A percentile compares a stretch with the other conserved stretches of the same genome.
phyloP scores from a whole-genome alignment of 148 eudicot genomes.

The Fagopyrum esculentum region DNA sequence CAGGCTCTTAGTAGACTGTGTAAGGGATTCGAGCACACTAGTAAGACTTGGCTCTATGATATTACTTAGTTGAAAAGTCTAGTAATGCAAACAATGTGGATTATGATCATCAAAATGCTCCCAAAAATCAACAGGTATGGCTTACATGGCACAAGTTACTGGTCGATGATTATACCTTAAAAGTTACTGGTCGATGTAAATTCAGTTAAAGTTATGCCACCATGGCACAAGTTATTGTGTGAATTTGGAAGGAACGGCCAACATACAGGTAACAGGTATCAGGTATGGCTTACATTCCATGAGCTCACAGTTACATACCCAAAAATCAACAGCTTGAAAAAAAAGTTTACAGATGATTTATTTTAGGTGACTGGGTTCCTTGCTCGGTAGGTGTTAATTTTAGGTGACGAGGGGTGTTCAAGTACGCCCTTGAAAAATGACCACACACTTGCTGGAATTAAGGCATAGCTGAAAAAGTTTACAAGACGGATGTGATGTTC shows the following conservation, averaged over 20 bases:
- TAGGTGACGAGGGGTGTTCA: too few relatives aligned
- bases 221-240: background rate
- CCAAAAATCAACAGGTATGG: background rate
- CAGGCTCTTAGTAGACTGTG: background rate
- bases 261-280: background rate
- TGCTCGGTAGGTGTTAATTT: too few relatives aligned
- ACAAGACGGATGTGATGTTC: too few relatives aligned
- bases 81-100: background rate
- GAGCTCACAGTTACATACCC: background rate
- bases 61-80: background rate
- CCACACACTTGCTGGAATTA: too few relatives aligned
- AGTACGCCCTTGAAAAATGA: too few relatives aligned
- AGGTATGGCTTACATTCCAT: background rate
- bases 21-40: too few relatives aligned
- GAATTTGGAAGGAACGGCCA: background rate
- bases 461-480: too few relatives aligned
- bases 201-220: background rate
- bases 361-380: too few relatives aligned
- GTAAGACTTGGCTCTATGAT: background rate
- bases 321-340: conserved; percentile 6
- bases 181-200: background rate
- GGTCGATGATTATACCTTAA: background rate
- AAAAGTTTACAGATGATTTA: background rate
- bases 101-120: background rate
- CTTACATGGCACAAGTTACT: too few relatives aligned